A percentile compares a stretch with the other conserved stretches of the same genome.
These are phyloP conservation scores for Colletotrichum neosansevieriae DNA, from an alignment of 2,329 filamentous ascomycete species.

Conservation along the genomic window DNA sequence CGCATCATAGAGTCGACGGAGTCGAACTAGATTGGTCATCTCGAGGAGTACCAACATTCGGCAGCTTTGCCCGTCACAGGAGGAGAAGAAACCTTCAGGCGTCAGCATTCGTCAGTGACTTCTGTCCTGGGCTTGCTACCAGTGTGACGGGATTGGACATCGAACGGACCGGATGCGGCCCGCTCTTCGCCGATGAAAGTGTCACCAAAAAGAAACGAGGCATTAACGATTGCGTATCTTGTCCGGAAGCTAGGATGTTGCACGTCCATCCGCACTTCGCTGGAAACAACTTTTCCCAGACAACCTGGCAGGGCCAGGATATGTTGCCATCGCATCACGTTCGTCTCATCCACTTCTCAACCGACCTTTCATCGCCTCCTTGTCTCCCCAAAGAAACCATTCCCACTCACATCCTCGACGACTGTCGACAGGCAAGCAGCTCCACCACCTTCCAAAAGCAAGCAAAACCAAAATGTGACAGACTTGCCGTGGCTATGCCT, in stretches of 20 bases:
- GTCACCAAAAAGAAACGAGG: conserved; percentile 15
- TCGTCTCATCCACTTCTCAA: conserved; percentile 32
- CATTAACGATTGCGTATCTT: not conserved
- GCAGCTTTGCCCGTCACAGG: not conserved
- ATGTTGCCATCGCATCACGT: conserved; percentile 17
- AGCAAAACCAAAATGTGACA: conserved; percentile 13
- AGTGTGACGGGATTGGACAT: not conserved
- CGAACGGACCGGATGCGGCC: not conserved
- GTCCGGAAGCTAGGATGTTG: not conserved
- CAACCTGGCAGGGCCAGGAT: conserved; percentile 14
- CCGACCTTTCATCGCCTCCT: conserved; percentile 1
- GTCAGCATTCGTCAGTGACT: not conserved
- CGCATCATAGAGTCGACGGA: conserved; percentile 5
- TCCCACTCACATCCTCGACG: not conserved
- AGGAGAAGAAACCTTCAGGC: not conserved
- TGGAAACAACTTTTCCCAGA: conserved; percentile 18
- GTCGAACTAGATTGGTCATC: not conserved
- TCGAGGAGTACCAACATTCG: conserved; percentile 2
- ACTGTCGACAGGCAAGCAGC: conserved; percentile 1
- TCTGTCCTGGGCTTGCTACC: not conserved
- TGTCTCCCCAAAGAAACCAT: conserved; percentile 11
- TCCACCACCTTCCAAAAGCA: conserved; percentile 33
- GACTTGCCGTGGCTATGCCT: conserved; percentile 1
- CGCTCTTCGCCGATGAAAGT: conserved; percentile 12
- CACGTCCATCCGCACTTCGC: conserved; percentile 20